Conservation (phyloP, 768 basidiomycete genomes). For the Guyanaporus albipodus region DNA sequence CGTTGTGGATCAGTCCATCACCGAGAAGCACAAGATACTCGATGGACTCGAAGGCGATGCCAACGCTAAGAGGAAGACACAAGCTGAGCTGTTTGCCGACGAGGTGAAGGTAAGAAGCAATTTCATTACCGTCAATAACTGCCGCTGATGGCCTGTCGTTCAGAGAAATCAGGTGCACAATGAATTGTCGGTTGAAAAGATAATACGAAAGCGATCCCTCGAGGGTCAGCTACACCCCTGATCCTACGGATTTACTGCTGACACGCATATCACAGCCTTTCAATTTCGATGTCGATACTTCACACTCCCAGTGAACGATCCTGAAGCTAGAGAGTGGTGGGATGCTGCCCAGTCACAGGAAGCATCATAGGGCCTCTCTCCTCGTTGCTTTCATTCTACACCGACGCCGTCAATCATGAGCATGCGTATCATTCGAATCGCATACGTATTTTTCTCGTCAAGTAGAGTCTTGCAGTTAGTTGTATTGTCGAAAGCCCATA, state of each 20-base stretch:
- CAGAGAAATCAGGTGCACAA: conserved; percentile 74
- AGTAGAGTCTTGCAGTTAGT: conserved; percentile 2
- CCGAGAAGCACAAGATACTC: conserved; percentile 49
- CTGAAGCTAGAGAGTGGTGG: conserved; percentile 56
- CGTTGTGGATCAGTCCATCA: conserved; percentile 62
- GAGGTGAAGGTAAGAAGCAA: conserved; percentile 60
- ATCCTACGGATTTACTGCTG: conserved; percentile 16
- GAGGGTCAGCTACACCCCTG: conserved; percentile 49
- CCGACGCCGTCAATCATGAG: conserved; percentile 11
- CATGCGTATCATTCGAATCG: conserved; percentile 11
- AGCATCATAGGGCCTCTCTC: conserved; percentile 29
- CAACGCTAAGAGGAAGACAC: conserved; percentile 43
- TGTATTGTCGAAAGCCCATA: background rate
- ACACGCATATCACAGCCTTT: conserved; percentile 52
- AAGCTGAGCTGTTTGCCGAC: conserved; percentile 57
- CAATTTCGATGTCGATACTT: conserved; percentile 78
- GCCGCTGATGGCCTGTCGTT: conserved; percentile 23
- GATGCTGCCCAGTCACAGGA: conserved; percentile 37
- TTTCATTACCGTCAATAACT: conserved; percentile 30
- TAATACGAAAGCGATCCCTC: conserved; percentile 64
- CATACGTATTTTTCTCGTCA: conserved; percentile 10
- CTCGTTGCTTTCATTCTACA: conserved; percentile 30
- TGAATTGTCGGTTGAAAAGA: conserved; percentile 68
- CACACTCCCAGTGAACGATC: conserved; percentile 57
- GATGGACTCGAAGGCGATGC: conserved; percentile 43